A percentile compares a stretch with the other conserved stretches of the same genome.
These are phyloP conservation scores for Oryza punctata DNA, from an alignment of 176 grass and related monocot species.

Conservation along the genomic window DNA sequence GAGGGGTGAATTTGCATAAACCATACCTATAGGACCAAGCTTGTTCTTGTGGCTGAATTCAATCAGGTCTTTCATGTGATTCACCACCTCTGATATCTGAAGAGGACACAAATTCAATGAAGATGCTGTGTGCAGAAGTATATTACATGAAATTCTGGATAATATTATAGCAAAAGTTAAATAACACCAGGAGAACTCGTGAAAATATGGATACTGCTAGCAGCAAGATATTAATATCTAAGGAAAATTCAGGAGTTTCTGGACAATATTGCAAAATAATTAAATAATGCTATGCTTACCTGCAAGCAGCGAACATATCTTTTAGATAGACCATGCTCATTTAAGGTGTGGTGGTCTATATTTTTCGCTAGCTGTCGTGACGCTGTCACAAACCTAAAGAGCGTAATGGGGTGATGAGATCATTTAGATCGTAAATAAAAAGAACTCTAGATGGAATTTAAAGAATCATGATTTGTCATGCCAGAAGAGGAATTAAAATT, in stretches of 20 bases:
- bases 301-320: conserved; percentile 96
- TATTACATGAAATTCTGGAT: background rate
- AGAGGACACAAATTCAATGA: conserved; percentile 33
- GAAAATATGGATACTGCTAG: background rate
- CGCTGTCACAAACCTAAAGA: conserved; percentile 76
- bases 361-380: conserved; percentile 85
- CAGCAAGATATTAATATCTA: background rate
- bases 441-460: background rate
- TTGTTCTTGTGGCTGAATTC: conserved; percentile 84
- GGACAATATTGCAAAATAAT: background rate
- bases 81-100: conserved; percentile 98
- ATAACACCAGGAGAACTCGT: background rate
- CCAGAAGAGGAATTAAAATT: conserved; percentile 2
- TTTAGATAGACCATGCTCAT: conserved; percentile 97
- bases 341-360: conserved; percentile 79
- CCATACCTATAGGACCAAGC: conserved; percentile 82
- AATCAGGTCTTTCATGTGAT: conserved; percentile 98
- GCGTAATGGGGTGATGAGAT: conserved; percentile 3
- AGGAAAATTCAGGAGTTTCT: background rate
- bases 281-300: conserved; percentile 41
- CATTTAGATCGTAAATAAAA: conserved; percentile 17
- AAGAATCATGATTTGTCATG: background rate
- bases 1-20: background rate
- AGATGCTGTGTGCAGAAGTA: background rate
- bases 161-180: background rate